Evolutionary conservation across 768 basidiomycete species (phyloP).

Genomic region (Artomyces pyxidatus): DNA sequence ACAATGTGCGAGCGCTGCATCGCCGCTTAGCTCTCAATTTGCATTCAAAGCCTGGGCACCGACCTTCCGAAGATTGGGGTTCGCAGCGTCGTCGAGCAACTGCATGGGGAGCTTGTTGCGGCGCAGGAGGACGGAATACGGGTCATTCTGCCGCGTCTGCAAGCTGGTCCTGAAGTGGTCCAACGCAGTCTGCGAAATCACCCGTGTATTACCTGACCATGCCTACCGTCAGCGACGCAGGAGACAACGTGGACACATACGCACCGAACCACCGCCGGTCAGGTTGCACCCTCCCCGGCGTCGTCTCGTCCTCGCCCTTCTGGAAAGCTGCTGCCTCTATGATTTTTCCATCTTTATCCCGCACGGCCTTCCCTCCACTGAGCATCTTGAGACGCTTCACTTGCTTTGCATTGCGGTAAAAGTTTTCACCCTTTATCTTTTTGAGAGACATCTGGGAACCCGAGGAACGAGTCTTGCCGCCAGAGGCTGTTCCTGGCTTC

Average conservation of each 20-base stretch:
- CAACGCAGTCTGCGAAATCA: constrained; percentile 92
- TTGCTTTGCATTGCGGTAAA: constrained; percentile 94
- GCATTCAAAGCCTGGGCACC: constrained; percentile 8
- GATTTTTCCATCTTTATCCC: constrained; percentile 89
- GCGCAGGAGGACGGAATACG: constrained; percentile 89
- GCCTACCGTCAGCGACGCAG: constrained; percentile 3
- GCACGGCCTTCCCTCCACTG: constrained; percentile 82
- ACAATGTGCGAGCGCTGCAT: constrained; percentile 82
- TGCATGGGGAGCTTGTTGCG: constrained; percentile 98
- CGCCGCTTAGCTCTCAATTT: background rate
- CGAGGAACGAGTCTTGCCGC: constrained; percentile 29
- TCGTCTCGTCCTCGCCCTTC: constrained; percentile 87
- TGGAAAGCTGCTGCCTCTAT: constrained; percentile 92
- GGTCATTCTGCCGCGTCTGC: constrained; percentile 78
- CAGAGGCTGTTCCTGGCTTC: no score
- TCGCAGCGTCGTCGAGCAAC: constrained; percentile 82
- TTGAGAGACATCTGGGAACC: constrained; percentile 46
- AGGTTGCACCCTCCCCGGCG: constrained; percentile 86
- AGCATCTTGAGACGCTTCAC: constrained; percentile 85
- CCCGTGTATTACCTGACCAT: constrained; percentile 84
- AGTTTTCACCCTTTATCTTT: constrained; percentile 90
- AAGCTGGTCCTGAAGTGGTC: constrained; percentile 95
- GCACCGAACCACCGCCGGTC: constrained; percentile 96
- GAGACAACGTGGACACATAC: constrained; percentile 21
- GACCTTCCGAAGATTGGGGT: constrained; percentile 73